These are phyloP conservation scores for Penicillium griseofulvum DNA, from an alignment of 2,329 filamentous ascomycete species.

Conservation along the genomic window DNA sequence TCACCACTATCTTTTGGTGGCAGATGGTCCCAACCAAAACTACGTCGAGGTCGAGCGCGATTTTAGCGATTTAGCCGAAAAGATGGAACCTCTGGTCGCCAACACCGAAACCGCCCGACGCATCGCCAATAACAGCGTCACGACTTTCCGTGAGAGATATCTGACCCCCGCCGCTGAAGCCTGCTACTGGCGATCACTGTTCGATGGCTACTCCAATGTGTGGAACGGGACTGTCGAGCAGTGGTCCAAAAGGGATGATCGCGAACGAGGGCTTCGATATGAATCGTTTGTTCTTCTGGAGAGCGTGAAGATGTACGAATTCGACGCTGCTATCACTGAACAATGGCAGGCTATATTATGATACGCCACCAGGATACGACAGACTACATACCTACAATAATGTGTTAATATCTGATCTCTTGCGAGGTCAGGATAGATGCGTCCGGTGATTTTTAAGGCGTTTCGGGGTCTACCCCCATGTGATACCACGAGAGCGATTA, in stretches of 20 bases:
- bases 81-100: conserved; percentile 38
- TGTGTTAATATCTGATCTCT: neutral
- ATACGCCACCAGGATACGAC: neutral
- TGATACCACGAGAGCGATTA: conserved; percentile 6
- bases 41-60: conserved; percentile 49
- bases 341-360: neutral
- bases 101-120: conserved; percentile 40
- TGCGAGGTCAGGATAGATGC: neutral
- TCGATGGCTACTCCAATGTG: conserved; percentile 31
- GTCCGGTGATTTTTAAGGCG: neutral
- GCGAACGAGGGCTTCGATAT: conserved; percentile 28
- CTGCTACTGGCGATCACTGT: conserved; percentile 52
- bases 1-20: conserved; percentile 46
- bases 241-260: conserved; percentile 10
- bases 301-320: conserved; percentile 28
- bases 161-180: conserved; percentile 51
- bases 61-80: conserved; percentile 55
- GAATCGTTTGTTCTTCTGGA: conserved; percentile 34
- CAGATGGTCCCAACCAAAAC: conserved; percentile 48
- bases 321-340: conserved; percentile 10
- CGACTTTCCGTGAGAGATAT: conserved; percentile 50
- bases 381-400: neutral
- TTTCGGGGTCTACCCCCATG: neutral
- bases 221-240: conserved; percentile 21
- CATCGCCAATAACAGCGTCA: conserved; percentile 49